These are phyloP conservation scores for Sambucus nigra DNA, from an alignment of 129 eudicot species.

Conservation along the genomic window DNA sequence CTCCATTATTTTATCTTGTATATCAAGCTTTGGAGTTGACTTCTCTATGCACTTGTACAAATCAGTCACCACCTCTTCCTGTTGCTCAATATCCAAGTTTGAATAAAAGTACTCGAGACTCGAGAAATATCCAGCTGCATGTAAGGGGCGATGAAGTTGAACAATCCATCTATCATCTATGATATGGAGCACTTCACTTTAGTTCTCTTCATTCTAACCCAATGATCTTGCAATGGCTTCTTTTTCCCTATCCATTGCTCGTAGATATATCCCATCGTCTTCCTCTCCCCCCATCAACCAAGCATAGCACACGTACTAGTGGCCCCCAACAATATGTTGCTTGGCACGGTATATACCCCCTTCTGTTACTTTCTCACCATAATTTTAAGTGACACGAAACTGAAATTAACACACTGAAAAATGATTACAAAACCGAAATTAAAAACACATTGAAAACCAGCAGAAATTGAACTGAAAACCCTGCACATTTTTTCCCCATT, in stretches of 20 bases:
- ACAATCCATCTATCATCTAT: constrained; percentile 15
- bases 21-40: neutral
- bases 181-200: neutral
- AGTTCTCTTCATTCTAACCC: neutral
- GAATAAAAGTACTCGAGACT: neutral
- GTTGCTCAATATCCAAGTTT: neutral
- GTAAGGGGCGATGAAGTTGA: constrained; percentile 8
- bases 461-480: no score
- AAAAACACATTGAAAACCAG: no score
- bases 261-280: constrained; percentile 25
- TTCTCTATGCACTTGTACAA: neutral
- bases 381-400: no score
- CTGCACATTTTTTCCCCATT: no score
- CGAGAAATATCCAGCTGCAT: constrained; percentile 1
- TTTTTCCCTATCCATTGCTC: constrained; percentile 30
- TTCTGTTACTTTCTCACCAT: no score
- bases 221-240: constrained; percentile 21
- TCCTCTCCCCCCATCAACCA: constrained; percentile 17
- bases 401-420: no score
- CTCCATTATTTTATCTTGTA: neutral
- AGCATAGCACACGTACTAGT: constrained; percentile 13
- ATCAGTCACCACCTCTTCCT: neutral
- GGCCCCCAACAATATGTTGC: no score
- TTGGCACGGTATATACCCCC: no score
- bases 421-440: no score